Base-by-base conservation (phyloP, 164 flowering plant species). In the Akebia trifoliata region DNA sequence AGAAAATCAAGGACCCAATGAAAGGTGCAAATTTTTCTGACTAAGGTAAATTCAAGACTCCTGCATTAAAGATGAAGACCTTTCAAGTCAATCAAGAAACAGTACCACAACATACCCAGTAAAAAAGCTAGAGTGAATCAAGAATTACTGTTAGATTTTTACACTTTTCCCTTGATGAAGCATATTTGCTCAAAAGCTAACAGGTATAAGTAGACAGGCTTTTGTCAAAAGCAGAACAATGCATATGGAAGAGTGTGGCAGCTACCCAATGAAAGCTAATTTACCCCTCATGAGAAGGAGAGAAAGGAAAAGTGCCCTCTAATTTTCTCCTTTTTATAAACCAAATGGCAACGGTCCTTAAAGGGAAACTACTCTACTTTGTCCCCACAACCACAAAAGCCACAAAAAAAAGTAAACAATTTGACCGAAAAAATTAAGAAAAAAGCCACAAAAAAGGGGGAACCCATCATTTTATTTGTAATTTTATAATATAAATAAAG, bases 251-350 rank as follows among this genome's bases (percentile, higher is more conserved):
- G 52, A 62, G 63, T 65, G 76, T 59, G 63, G 61, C 49, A 62
- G 85, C 85, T 84, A 89, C 80, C 85, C 80, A 74, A 52, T 63
- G 64, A n/a, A 78, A 74, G 69, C 68, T 76, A 80, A 90, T 85
- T 83, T 72, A 66, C 50, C 70, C 60, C 64, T 47, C 62, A 55
- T 63, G 59, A 48, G 59, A 71, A 53, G 68, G 54, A 24, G 43
- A 56, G 60, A 69, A 72, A 72, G 68, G 60, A 58, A 73, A 56
- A 59, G 56, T 28, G 12, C 59, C 57, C 62, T 58, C 72, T 54
- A 60, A 61, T 66, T 65, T 65, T 68, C n/a, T 61, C 56, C 70
- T 78, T 79, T 81, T 67, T 60, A 70, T 71, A 66, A 72, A 71
- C 81, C 81, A 78, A 72, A 74, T 56, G 64, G 62, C 62, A 57